Conservation (phyloP, 345 rosid genomes). For the Hibiscus mutabilis region DNA sequence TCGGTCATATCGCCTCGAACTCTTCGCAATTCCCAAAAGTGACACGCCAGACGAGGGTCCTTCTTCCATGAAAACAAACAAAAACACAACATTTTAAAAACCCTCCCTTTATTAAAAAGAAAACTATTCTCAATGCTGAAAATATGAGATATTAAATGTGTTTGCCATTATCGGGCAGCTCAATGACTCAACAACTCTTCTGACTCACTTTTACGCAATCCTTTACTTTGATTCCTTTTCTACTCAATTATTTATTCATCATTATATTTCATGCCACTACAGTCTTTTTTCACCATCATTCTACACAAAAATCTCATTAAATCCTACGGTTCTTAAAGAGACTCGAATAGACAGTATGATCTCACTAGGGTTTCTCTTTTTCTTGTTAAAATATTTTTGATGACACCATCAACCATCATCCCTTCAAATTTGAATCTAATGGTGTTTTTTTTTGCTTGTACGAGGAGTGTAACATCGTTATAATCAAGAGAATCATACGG, state of each 20-base stretch:
- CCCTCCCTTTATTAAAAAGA: too few species aligned
- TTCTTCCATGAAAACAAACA: constrained; percentile 17
- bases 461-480: constrained; percentile 19
- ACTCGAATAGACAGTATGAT: too few species aligned
- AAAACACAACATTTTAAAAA: background rate
- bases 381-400: background rate
- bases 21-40: constrained; percentile 33
- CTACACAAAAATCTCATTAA: constrained; percentile 5
- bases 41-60: constrained; percentile 51
- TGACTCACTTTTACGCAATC: constrained; percentile 54
- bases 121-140: constrained; percentile 6
- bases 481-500: constrained; percentile 26
- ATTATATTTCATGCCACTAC: constrained; percentile 22
- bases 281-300: background rate
- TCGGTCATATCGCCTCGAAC: constrained; percentile 50
- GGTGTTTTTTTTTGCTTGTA: constrained; percentile 16
- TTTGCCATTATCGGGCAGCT: constrained; percentile 50
- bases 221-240: constrained; percentile 62
- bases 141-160: constrained; percentile 34
- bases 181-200: constrained; percentile 85
- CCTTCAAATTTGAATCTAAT: background rate
- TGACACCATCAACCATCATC: constrained; percentile 33
- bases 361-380: too few species aligned
- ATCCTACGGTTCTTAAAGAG: constrained; percentile 1
- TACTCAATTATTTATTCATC: constrained; percentile 34